phyloP scores from a whole-genome alignment of 352 stramenopile genomes.

The Pythium phragmitis region DNA sequence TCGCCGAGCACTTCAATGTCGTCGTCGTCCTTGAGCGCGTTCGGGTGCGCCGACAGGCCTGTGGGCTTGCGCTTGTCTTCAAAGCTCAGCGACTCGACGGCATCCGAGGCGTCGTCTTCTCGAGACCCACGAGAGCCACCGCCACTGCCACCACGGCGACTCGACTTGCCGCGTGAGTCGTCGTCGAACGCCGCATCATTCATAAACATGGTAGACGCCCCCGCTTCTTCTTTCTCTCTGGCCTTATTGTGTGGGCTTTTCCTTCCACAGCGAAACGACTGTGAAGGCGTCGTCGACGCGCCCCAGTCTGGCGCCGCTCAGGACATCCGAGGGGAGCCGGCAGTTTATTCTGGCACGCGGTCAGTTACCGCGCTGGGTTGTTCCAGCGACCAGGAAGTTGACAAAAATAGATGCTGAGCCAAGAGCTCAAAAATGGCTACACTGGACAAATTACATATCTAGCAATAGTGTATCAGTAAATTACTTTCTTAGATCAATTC shows the following conservation, averaged over 20 bases:
- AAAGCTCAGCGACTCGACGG: constrained; percentile 60
- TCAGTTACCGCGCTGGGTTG: neutral
- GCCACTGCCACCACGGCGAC: constrained; percentile 18
- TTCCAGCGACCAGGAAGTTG: neutral
- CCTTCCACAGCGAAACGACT: constrained; percentile 15
- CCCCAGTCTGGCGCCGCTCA: neutral
- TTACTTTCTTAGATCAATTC: neutral
- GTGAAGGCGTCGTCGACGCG: constrained; percentile 8
- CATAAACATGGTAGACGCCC: constrained; percentile 69
- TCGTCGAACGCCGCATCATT: constrained; percentile 78
- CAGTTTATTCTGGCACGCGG: constrained; percentile 3
- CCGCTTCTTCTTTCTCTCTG: constrained; percentile 6
- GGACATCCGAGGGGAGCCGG: neutral
- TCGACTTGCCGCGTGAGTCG: constrained; percentile 29
- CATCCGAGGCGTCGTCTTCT: constrained; percentile 51
- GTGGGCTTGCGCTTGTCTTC: constrained; percentile 43
- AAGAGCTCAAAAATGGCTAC: too few species aligned
- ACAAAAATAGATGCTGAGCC: neutral
- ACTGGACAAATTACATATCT: neutral
- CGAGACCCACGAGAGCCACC: constrained; percentile 17
- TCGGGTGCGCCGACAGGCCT: constrained; percentile 51
- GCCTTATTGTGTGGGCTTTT: neutral
- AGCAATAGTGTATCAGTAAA: too few species aligned
- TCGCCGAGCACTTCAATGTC: constrained; percentile 60
- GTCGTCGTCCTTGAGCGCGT: constrained; percentile 78